phyloP scores from a whole-genome alignment of 2,329 filamentous ascomycete species.

The Eurotiales sp. region DNA sequence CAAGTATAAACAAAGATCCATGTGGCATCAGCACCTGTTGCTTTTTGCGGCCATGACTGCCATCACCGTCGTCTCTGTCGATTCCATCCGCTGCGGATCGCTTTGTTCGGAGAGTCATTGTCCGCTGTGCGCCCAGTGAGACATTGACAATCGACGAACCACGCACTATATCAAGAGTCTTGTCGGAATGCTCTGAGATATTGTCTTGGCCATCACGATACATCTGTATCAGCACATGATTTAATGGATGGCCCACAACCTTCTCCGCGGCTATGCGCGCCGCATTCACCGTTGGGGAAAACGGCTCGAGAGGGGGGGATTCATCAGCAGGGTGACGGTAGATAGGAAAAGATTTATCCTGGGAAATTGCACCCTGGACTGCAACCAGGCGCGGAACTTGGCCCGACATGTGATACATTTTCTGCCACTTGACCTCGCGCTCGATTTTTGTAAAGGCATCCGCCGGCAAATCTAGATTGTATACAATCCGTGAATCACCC shows the following conservation, averaged over 20 bases:
- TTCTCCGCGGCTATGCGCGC: constrained; percentile 68
- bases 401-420: constrained; percentile 87
- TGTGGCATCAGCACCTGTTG: constrained; percentile 75
- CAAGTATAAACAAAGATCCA: constrained; percentile 83
- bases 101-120: constrained; percentile 81
- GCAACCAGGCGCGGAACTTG: constrained; percentile 88
- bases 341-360: constrained; percentile 71
- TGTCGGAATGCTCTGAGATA: constrained; percentile 96
- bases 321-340: constrained; percentile 94
- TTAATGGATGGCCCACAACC: constrained; percentile 72
- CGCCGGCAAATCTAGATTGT: constrained; percentile 60
- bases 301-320: constrained; percentile 70
- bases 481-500: constrained; percentile 72
- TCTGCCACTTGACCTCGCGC: constrained; percentile 78
- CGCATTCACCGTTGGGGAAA: constrained; percentile 66
- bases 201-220: constrained; percentile 88
- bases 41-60: constrained; percentile 49
- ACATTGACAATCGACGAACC: constrained; percentile 86
- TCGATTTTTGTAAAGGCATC: constrained; percentile 67
- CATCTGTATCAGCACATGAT: constrained; percentile 88
- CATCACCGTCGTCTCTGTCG: constrained; percentile 18
- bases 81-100: constrained; percentile 29
- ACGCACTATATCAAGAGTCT: constrained; percentile 83
- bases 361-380: constrained; percentile 70
- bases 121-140: constrained; percentile 85